Base-by-base conservation (phyloP, 805 yeast species). In the Komagataella mondaviorum region DNA sequence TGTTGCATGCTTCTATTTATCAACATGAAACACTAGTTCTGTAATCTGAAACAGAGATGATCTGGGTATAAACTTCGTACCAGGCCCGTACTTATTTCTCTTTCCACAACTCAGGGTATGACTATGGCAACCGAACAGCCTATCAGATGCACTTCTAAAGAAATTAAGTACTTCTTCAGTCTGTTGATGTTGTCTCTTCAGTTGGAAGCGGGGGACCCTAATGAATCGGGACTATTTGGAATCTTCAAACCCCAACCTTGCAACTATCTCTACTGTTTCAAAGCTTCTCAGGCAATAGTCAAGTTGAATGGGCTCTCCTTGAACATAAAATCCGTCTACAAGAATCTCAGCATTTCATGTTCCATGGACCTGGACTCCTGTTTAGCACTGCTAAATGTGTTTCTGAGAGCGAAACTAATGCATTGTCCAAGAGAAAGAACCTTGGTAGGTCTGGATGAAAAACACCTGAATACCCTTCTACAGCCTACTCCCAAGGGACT, bases 401-500 rank as follows among this genome's bases (percentile, higher is more conserved):
- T 83, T 59, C 80, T 77, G 71, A 68, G 69, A 2, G 83, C 87
- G 0, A 80, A 78, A 55, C 64, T 88, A 1, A 56, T 88, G 7
- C 96, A 88, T 61, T 76, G 78, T 12, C 96, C 96, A 0, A 76
- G 78, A 2, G 89, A 85, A 55, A 69, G 91, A 58, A 88, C 96
- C 0, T 62, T 85, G 46, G 14, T 30, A 8, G 4, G 14, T 5
- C 39, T 30, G 39, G 55, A 61, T 12, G 66, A 62, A 46, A 72
- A 81, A 5, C 74, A 73, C 49, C 65, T 59, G 0, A 68, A 65
- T 3, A 67, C 71, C 0, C 54, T 70, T 2, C 60, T 88, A 24
- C 97, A 91, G 61, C 96, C 96, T 3, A 88, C 96, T 0, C 89
- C 97, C 0, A 91, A 91, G 60, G 98, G 97, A 1, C 80, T 88